Base-by-base conservation (phyloP, 176 grass and related monocot species). In the Oryza rufipogon region DNA sequence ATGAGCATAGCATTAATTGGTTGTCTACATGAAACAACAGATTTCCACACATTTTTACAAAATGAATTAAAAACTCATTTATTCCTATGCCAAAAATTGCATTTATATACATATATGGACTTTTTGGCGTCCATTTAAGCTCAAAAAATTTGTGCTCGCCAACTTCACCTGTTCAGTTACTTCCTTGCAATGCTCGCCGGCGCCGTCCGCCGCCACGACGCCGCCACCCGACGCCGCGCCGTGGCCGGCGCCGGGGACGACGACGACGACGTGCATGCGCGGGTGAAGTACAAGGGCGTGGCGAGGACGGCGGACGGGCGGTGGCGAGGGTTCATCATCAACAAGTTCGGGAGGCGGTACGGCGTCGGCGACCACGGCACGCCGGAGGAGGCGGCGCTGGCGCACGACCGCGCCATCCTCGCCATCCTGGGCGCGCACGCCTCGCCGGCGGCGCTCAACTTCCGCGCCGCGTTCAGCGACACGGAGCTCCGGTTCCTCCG, bases 331-430 rank as follows among this genome's bases (percentile, higher is more conserved):
- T 39, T 11, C 20, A 67, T 84, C 44, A 46, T 48, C 12, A 75
- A 76, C 54, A 22, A 10, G 20, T 28, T 38, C 4, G 71, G 25
- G 2, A 3, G 12, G 20, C 0, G 8, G 4, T 36, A 39, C 20
- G 14, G 10, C 0, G n/a, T 84, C 12, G 81, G 72, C 0, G 4
- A 22, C 10, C 75, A 52, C 13, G 15, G 0, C 60, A 54, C 71
- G 7, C 44, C 63, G 19, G 19, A 6, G 32, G 58, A 8, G 28
- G 81, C 71, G 0, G 81, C 81, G 5, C 81, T 84, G 4, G 72
- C 81, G 20, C 81, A 84, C 46, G 71, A 84, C 72, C 81, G 72
- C 32, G 13, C 72, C 30, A 36, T 83, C 20, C 81, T 83, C 52
- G 52, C 52, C 52, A 51, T 84, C 45, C 32, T 84, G 1, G 82